These are phyloP conservation scores for Aphanoascus verrucosus DNA, from an alignment of 2,329 filamentous ascomycete species.

Conservation along the genomic window DNA sequence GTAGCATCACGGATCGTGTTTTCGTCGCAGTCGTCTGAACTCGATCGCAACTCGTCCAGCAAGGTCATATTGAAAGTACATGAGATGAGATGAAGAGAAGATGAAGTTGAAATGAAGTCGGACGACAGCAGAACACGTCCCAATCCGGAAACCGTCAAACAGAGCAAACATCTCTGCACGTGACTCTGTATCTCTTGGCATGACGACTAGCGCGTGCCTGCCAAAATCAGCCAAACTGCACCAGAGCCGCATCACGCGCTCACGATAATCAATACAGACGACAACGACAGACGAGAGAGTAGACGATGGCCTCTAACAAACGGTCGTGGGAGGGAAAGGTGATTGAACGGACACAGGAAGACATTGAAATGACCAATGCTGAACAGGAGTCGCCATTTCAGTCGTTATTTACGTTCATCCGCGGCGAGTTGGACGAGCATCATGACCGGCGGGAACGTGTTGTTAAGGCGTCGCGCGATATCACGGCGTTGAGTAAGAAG, in stretches of 20 bases:
- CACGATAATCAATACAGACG: too few species aligned
- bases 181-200: not conserved
- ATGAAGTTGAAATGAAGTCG: too few species aligned
- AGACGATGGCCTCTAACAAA: constrained; percentile 29
- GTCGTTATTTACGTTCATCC: constrained; percentile 75
- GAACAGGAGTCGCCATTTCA: constrained; percentile 36
- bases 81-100: too few species aligned
- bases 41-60: too few species aligned
- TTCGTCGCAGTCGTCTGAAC: too few species aligned
- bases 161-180: not conserved
- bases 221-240: not conserved
- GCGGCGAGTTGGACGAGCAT: constrained; percentile 82
- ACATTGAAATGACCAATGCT: not conserved
- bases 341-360: constrained; percentile 11
- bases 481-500: constrained; percentile 92
- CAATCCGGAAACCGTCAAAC: not conserved
- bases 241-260: not conserved
- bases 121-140: too few species aligned
- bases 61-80: too few species aligned
- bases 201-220: not conserved
- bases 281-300: not conserved
- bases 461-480: constrained; percentile 82
- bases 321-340: constrained; percentile 31
- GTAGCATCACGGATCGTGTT: too few species aligned
- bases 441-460: constrained; percentile 84